Evolutionary conservation across 73 alveolate species (phyloP).

Genomic region (Diophrys appendiculata): DNA sequence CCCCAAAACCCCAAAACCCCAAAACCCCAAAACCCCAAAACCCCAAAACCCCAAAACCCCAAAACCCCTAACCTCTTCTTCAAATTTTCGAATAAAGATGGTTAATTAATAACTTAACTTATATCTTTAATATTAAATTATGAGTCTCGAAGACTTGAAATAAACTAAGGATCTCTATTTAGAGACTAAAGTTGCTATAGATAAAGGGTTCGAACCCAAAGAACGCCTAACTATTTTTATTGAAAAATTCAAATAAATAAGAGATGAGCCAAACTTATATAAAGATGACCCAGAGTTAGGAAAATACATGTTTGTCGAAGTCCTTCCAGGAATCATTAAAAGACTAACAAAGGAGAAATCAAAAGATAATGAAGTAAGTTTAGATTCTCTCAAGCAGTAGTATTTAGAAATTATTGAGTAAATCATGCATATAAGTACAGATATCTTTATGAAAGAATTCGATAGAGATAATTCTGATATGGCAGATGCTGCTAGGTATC

Average conservation of each 20-base stretch:
- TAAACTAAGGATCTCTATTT: constrained; percentile 10
- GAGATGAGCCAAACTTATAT: neutral
- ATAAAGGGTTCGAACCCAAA: constrained; percentile 23
- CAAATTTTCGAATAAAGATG: too few relatives aligned
- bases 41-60: constrained; percentile 20
- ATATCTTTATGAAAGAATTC: constrained; percentile 10
- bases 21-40: constrained; percentile 20
- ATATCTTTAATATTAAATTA: neutral
- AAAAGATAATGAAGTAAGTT: constrained; percentile 26
- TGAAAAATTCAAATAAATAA: neutral
- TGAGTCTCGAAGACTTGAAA: constrained; percentile 1
- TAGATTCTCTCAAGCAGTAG: neutral
- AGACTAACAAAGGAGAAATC: constrained; percentile 27
- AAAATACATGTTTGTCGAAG: constrained; percentile 17
- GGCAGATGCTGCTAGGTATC: constrained; percentile 14
- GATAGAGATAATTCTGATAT: constrained; percentile 9
- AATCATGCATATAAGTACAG: neutral
- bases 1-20: too few relatives aligned
- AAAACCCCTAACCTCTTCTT: too few relatives aligned
- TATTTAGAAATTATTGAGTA: neutral
- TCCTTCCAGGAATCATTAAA: constrained; percentile 8
- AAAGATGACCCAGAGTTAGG: neutral
- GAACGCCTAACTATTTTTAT: neutral
- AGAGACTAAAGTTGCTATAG: neutral
- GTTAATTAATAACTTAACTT: too few relatives aligned